Base-by-base conservation (phyloP, 495 filamentous ascomycete genomes). In the Aspergillus homomorphus region DNA sequence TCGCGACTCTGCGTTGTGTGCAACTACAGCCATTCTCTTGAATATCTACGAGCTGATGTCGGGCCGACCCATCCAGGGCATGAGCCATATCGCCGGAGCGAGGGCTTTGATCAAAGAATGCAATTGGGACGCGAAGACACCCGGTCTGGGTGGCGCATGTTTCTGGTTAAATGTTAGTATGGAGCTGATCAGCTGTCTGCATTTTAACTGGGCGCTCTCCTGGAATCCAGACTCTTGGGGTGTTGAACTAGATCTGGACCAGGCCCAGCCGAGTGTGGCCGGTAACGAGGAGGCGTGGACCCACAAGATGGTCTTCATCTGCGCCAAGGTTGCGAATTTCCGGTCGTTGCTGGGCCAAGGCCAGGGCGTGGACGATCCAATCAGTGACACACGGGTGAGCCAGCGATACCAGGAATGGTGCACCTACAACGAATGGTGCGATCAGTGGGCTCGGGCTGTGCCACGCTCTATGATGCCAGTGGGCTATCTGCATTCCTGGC, bases 161-260 rank as follows among this genome's bases (percentile, higher is more conserved):
- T 98, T 98, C 73, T 97, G 93, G 92, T 73, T 96, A 18, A 97
- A 95, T 64, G 84, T 95, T 15, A 85, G 88, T 16, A 89, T 96
- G 84, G 94, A 98, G 67, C 74, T 98, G 14, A 79, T 97, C 21
- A 89, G 84, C 61, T 96, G 92, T 71, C 73, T 98, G 20, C 85
- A 89, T 58, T 90, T 91, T 70, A 91, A 91, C 70, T 96, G 91
- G 89, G 82, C 87, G 58, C 81, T 92, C 2, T 85, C 91, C 1
- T 98, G 92, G 92, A 84, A 96, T 45, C 92, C 93, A 3, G 91
- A 96, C 69, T 83, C 88, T 6, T 98, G 94, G 94, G 89, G 88
- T 2, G 72, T 98, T 42, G 89, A 97, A 63, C 87, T 97, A 82
- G 82, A 90, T 56, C 87, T 94, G 60, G 71, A 69, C 16, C 73